Evolutionary conservation across 441 rosid genomes (phyloP), one percentile per base, ranked within the genome.

Genomic region (Pelargonium australe): DNA sequence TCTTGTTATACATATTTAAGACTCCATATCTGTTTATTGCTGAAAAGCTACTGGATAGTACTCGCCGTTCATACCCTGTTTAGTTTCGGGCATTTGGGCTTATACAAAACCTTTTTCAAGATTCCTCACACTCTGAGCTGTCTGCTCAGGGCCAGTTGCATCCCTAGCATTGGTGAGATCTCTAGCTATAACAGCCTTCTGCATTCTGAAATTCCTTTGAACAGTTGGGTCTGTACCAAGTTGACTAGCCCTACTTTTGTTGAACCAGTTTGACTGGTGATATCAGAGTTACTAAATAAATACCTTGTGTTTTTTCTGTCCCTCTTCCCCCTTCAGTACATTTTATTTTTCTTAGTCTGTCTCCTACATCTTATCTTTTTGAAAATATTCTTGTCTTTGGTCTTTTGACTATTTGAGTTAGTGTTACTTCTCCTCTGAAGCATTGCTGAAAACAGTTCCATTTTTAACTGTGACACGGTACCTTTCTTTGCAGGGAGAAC

Each of bases 401-500:
- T n/a, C 8, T 71, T 65, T 68, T 66, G 20, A 19, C 66, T 51
- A 6, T 49, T 47, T 25, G 7, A 43, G 69, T 65, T 64, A 65
- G 13, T 64, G 60, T 17, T 43, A 3, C 43, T 49, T 71, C 2
- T 7, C 12, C 8, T 45, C 8, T 71, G 34, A 23, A 25, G 4
- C n/a, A 25, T 60, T 23, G 13, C 41, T 64, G 3, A 14, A 47
- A n/a, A 41, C n/a, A 17, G 20, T 68, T 64, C 10, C 63, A 14
- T 53, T 17, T 20, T 60, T 44, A 70, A 34, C 45, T 61, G 13
- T 55, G 64, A 25, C 43, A 12, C 45, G 16, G 20, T 64, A 13
- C 64, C 49, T 70, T 70, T 37, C 72, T 74, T 23, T 78, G 67
- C 76, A 95, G 99, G 97, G 97, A 90, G 76, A 77, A 80, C 80